Evolutionary conservation across 106 monocot species (phyloP).

Genomic region (Phalaenopsis aphrodite): DNA sequence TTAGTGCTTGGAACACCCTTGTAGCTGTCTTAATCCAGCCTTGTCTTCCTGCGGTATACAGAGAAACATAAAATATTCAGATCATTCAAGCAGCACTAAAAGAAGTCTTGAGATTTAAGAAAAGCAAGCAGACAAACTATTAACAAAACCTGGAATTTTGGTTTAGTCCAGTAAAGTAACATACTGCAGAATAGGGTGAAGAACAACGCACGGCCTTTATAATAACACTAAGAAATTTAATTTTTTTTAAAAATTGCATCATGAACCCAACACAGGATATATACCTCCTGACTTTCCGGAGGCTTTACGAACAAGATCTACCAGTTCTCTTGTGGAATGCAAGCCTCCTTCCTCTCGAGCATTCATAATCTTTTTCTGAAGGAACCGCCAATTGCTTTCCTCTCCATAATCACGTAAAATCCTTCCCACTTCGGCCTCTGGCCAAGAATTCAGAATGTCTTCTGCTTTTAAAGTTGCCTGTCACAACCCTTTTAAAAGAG

Average conservation of each 20-base stretch:
- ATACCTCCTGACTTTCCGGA: slow-evolving; percentile 45
- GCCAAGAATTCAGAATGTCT: slow-evolving; percentile 92
- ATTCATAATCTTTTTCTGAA: slow-evolving; percentile 62
- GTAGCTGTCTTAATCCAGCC: slow-evolving; percentile 97
- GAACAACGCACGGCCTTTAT: not conserved
- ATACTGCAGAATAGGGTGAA: not conserved
- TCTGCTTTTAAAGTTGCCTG: slow-evolving; percentile 79
- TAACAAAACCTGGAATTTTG: not conserved
- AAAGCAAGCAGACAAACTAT: not conserved
- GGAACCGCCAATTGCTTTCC: slow-evolving; percentile 84
- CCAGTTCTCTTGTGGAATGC: slow-evolving; percentile 65
- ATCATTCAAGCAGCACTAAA: not conserved
- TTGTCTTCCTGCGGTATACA: slow-evolving; percentile 55
- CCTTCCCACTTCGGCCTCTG: slow-evolving; percentile 73
- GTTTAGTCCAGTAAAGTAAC: not conserved
- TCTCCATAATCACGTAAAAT: slow-evolving; percentile 87
- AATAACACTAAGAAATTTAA: not conserved
- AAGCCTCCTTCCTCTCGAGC: slow-evolving; percentile 56
- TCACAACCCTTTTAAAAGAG: slow-evolving; percentile 6
- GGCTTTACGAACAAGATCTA: slow-evolving; percentile 45
- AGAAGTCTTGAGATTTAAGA: not conserved
- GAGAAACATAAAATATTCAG: not conserved
- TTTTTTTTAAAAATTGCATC: not conserved
- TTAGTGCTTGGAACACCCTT: slow-evolving; percentile 88
- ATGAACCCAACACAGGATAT: not conserved